Conservation (phyloP, 2,329 filamentous ascomycete genomes). For the Colletotrichum sp. region DNA sequence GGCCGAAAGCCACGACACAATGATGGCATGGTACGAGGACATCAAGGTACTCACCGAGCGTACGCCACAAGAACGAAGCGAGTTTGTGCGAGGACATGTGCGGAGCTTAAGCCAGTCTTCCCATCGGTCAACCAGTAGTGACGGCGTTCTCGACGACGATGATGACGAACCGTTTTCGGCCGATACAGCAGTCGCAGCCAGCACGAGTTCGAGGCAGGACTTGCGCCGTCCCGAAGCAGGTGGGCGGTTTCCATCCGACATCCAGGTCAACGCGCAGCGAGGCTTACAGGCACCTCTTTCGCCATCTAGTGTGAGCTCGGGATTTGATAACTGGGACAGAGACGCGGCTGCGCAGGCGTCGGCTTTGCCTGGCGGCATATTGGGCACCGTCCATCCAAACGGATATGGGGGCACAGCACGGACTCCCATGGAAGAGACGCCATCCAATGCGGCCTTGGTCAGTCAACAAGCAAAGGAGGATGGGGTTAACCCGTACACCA, state of each 20-base stretch:
- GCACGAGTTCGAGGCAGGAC: slow-evolving; percentile 54
- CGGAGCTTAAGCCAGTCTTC: slow-evolving; percentile 76
- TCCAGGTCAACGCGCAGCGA: slow-evolving; percentile 79
- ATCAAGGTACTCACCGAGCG: slow-evolving; percentile 90
- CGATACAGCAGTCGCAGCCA: slow-evolving; percentile 59
- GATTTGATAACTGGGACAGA: slow-evolving; percentile 52
- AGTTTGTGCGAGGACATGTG: slow-evolving; percentile 83
- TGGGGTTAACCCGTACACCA: slow-evolving; percentile 63
- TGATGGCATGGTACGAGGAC: slow-evolving; percentile 96
- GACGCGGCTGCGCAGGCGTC: slow-evolving; percentile 65
- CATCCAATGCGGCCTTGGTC: slow-evolving; percentile 55
- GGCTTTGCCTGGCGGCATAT: slow-evolving; percentile 45
- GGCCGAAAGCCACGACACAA: slow-evolving; percentile 82
- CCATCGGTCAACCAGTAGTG: slow-evolving; percentile 70
- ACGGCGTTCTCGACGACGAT: slow-evolving; percentile 79
- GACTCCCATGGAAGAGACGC: slow-evolving; percentile 52
- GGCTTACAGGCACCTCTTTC: slow-evolving; percentile 81
- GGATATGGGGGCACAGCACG: slow-evolving; percentile 53
- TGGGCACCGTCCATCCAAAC: not conserved
- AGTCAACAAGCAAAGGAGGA: slow-evolving; percentile 57
- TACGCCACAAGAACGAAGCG: slow-evolving; percentile 84
- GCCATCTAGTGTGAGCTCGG: slow-evolving; percentile 82
- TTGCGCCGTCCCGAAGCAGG: slow-evolving; percentile 82
- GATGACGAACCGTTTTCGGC: slow-evolving; percentile 69
- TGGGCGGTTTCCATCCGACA: slow-evolving; percentile 95